Evolutionary conservation across 805 yeast genomes (phyloP).

Genomic region (Candida jianshihensis): DNA sequence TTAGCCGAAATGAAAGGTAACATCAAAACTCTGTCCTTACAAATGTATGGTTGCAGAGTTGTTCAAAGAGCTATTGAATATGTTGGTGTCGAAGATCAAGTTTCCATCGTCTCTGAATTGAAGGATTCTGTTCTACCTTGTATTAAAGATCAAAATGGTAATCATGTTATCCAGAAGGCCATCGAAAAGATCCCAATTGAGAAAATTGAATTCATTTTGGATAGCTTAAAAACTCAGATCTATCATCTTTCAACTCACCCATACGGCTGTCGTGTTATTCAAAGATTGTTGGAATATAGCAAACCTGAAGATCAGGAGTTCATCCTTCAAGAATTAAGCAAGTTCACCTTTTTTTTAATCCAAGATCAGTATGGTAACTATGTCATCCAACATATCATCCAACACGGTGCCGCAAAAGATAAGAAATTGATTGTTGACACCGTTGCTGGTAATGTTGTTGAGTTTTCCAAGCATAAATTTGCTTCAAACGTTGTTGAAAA

Average conservation of each 20-base stretch:
- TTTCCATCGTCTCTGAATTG: constrained; percentile 63
- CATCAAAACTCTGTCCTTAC: constrained; percentile 70
- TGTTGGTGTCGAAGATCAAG: constrained; percentile 56
- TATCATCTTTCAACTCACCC: constrained; percentile 91
- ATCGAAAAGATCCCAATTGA: constrained; percentile 79
- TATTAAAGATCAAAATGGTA: constrained; percentile 95
- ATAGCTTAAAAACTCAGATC: constrained; percentile 59
- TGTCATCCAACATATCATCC: constrained; percentile 92
- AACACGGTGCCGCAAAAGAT: constrained; percentile 64
- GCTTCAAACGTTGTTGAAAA: constrained; percentile 97
- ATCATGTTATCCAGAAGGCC: constrained; percentile 94
- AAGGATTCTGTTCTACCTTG: constrained; percentile 53
- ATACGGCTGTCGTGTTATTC: constrained; percentile 96
- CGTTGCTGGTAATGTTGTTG: constrained; percentile 66
- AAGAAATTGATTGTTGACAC: constrained; percentile 56
- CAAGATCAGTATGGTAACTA: constrained; percentile 98
- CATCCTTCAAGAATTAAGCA: constrained; percentile 66
- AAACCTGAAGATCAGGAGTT: constrained; percentile 53
- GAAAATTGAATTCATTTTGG: constrained; percentile 62
- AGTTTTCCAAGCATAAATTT: constrained; percentile 90
- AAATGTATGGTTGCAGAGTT: constrained; percentile 97
- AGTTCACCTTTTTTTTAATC: constrained; percentile 65
- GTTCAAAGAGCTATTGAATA: constrained; percentile 89
- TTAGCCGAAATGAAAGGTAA: constrained; percentile 69
- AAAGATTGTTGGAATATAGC: constrained; percentile 81